phyloP scores from a whole-genome alignment of 2,329 filamentous ascomycete genomes.

The Exophiala bonariae region DNA sequence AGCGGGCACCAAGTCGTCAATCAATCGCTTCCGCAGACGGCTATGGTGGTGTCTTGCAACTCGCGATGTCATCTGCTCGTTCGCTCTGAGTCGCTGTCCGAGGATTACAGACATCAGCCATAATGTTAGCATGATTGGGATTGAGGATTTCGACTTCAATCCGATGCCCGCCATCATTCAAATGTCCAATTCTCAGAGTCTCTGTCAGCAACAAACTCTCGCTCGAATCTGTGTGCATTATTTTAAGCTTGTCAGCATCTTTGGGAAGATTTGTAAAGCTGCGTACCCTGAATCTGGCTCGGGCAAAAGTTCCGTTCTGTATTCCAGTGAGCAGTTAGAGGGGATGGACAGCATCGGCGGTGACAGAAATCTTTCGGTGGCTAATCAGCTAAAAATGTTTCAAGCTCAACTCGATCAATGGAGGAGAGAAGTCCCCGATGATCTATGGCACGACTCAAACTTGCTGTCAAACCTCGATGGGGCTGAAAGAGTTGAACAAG shows the following conservation, averaged over 20 bases:
- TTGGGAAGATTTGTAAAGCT: conserved; percentile 4
- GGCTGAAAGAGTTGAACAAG: not conserved
- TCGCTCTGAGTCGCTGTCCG: conserved; percentile 61
- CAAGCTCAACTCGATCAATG: conserved; percentile 4
- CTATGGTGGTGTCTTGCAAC: conserved; percentile 12
- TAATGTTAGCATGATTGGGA: conserved; percentile 82
- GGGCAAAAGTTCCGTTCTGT: conserved; percentile 8
- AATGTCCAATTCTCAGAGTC: not conserved
- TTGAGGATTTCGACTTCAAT: conserved; percentile 77
- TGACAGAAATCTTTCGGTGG: not conserved
- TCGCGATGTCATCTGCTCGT: conserved; percentile 5
- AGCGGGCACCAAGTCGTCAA: not conserved
- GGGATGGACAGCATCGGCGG: conserved; percentile 1
- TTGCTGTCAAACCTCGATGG: not conserved
- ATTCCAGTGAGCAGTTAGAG: conserved; percentile 8
- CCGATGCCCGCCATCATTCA: not conserved
- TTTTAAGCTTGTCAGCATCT: conserved; percentile 5
- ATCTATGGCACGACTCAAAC: conserved; percentile 4
- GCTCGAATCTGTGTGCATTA: conserved; percentile 5
- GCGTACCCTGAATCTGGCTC: conserved; percentile 7
- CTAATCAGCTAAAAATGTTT: conserved; percentile 1
- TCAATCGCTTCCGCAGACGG: conserved; percentile 3
- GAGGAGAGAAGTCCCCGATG: conserved; percentile 1
- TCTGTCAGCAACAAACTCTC: not conserved
- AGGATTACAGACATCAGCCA: conserved; percentile 91